Evolutionary conservation across 2,329 filamentous ascomycete genomes (phyloP).

Genomic region (Zymoseptoria ardabiliae): DNA sequence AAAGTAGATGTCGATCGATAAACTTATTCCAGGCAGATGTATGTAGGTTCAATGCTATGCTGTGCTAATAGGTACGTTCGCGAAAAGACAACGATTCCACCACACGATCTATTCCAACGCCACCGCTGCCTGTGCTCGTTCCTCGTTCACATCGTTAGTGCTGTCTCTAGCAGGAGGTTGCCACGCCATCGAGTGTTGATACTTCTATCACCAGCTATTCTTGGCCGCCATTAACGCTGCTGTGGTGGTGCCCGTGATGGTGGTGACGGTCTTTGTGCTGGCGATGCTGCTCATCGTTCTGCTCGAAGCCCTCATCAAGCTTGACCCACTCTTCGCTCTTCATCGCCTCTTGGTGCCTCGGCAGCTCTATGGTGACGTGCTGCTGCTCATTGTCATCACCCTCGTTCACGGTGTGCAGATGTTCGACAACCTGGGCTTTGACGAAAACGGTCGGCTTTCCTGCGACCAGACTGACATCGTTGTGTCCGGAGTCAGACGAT

Average conservation of each 20-base stretch:
- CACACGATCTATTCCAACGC: neutral
- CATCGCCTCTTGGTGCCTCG: neutral
- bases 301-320: neutral
- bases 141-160: neutral
- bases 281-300: neutral
- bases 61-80: neutral
- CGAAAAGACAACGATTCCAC: neutral
- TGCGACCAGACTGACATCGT: conserved; percentile 11
- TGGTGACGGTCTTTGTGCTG: neutral
- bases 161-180: neutral
- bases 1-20: neutral
- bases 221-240: neutral
- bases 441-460: neutral
- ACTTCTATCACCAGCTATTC: neutral
- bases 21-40: neutral
- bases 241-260: neutral
- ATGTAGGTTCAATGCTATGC: neutral
- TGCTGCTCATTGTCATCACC: neutral
- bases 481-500: neutral
- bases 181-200: neutral
- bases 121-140: neutral
- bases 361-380: neutral
- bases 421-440: neutral
- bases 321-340: neutral
- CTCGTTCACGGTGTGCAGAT: neutral